Evolutionary conservation across 768 basidiomycete species (phyloP), one percentile per base, ranked within the genome.

Genomic region (Trametes cingulata): DNA sequence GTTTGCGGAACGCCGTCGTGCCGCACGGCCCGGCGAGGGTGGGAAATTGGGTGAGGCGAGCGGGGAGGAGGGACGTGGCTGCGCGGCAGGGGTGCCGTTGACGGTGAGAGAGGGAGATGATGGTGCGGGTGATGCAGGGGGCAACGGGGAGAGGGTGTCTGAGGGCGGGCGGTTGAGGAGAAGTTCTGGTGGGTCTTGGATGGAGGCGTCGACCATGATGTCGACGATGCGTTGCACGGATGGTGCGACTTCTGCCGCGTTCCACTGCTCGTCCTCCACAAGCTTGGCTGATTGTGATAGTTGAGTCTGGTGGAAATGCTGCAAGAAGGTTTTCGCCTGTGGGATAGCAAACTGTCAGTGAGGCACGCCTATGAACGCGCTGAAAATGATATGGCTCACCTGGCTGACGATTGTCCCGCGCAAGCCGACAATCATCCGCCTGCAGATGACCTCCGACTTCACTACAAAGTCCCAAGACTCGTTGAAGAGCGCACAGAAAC

Each of bases 251-350:
- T 97, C 92, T 14, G 85, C 80, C 15, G 90, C 90, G 58, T 79
- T 85, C 97, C 97, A 98, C 60, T 88, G 90, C 70, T 99, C 97
- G 65, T 98, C 94, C 72, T 98, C 95, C 8, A 99, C 96, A 25
- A 93, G 76, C 71, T 90, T 93, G 25, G 96, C 95, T 2, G 89
- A 90, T 56, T 81, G 82, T 2, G 87, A 83, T 43, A 98, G 82
- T 51, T 90, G 82, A 12, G 80, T 74, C 65, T 94, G 87, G 69
- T 99, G 97, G 75, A 95, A 98, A 0, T 79, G 74, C 68, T 90
- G 86, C 25, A 99, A 77, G 77, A 95, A 99, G 10, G 83, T 75
- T 75, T 95, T 95, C 6, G 95, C 91, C 88, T 95, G 66, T 37
- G 53, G 29, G 29, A 53, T 20, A 39, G 39, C 39, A 14, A 40